Conservation (phyloP, 805 yeast species). For the Candida sphagnicola region DNA sequence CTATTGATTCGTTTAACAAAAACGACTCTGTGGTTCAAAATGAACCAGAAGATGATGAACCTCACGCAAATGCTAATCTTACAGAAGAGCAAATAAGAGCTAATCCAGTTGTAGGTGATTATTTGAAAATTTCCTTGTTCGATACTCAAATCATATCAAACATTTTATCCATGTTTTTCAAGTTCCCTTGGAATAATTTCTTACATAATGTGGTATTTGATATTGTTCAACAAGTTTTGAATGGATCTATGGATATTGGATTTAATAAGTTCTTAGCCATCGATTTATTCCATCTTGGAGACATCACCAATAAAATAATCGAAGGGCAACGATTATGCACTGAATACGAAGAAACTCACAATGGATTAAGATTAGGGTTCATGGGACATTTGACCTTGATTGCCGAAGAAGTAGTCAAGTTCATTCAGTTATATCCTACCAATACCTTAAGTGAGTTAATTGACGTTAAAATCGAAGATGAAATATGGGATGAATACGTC, state of each 20-base stretch:
- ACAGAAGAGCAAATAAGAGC: conserved; percentile 40
- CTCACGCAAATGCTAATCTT: conserved; percentile 41
- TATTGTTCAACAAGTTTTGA: conserved; percentile 44
- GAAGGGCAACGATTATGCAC: conserved; percentile 57
- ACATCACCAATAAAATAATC: conserved; percentile 38
- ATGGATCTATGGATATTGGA: conserved; percentile 48
- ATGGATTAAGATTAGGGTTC: conserved; percentile 76
- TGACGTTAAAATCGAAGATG: conserved; percentile 35
- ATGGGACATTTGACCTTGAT: conserved; percentile 95
- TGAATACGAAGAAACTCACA: conserved; percentile 47
- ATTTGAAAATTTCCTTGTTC: conserved; percentile 35
- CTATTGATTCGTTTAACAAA: conserved; percentile 31
- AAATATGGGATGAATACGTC: conserved; percentile 78
- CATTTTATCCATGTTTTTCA: conserved; percentile 41
- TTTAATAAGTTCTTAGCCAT: conserved; percentile 43
- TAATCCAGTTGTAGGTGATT: conserved; percentile 43
- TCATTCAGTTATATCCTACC: conserved; percentile 44
- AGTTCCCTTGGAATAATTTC: conserved; percentile 46
- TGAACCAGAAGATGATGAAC: conserved; percentile 35
- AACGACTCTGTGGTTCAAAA: conserved; percentile 22
- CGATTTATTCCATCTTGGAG: conserved; percentile 56
- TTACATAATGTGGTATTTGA: conserved; percentile 46
- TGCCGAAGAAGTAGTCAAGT: conserved; percentile 95
- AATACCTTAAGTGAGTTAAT: conserved; percentile 33
- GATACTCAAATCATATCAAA: conserved; percentile 42